phyloP scores from a whole-genome alignment of 768 basidiomycete genomes.

The Punctularia strigosozonata region DNA sequence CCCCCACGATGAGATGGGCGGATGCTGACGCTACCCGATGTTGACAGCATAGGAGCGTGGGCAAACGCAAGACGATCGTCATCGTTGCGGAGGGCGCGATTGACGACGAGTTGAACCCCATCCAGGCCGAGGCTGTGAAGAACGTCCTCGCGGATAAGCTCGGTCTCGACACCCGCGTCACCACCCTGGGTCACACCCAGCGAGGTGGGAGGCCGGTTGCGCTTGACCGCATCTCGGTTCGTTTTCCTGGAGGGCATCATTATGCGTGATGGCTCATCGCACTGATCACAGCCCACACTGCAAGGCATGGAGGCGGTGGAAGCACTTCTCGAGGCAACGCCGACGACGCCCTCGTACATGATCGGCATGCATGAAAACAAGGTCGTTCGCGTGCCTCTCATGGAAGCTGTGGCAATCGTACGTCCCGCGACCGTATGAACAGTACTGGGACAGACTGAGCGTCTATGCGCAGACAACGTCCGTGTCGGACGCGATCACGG shows the following conservation, averaged over 20 bases:
- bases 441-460: constrained; percentile 4
- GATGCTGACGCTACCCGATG: too few relatives aligned
- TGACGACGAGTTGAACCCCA: constrained; percentile 82
- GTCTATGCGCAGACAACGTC: constrained; percentile 55
- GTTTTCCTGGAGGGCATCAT: constrained; percentile 10
- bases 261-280: constrained; percentile 3
- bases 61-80: constrained; percentile 97
- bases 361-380: constrained; percentile 95
- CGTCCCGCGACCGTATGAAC: not conserved
- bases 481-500: constrained; percentile 71
- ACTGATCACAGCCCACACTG: constrained; percentile 64
- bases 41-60: constrained; percentile 72
- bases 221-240: constrained; percentile 81
- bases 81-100: constrained; percentile 97
- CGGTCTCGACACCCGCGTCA: constrained; percentile 91
- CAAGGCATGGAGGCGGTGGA: constrained; percentile 93
- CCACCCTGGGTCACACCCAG: constrained; percentile 94
- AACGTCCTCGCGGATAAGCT: constrained; percentile 77
- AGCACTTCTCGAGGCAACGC: constrained; percentile 73
- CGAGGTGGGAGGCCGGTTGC: constrained; percentile 92
- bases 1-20: too few relatives aligned
- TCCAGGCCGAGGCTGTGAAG: constrained; percentile 85
- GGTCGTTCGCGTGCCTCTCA: constrained; percentile 79
- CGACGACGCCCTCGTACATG: constrained; percentile 92
- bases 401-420: constrained; percentile 90